phyloP scores from a whole-genome alignment of 371 early-diverging fungal species.

The Chytridium lagenaria region DNA sequence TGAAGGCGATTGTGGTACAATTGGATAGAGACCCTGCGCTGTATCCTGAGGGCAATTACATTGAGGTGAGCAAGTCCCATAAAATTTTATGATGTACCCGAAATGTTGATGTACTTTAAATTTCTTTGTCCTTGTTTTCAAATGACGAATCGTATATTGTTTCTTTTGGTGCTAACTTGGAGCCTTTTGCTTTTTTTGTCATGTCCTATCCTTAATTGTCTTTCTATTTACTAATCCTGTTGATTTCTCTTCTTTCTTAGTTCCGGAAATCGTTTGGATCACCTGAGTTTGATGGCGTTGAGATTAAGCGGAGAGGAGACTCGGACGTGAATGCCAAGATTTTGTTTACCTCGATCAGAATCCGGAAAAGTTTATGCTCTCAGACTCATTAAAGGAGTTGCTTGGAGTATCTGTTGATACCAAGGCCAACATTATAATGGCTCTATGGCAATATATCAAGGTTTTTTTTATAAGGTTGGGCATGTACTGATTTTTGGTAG shows the following conservation, averaged over 20 bases:
- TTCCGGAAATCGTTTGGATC: constrained; percentile 65
- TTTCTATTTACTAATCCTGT: background rate
- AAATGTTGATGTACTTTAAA: no score
- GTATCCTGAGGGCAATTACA: constrained; percentile 66
- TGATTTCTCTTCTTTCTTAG: constrained; percentile 24
- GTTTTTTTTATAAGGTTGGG: constrained; percentile 37
- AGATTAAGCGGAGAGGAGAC: constrained; percentile 89
- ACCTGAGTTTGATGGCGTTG: constrained; percentile 86
- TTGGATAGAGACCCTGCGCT: constrained; percentile 77
- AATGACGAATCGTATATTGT: no score
- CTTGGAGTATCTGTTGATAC: constrained; percentile 79
- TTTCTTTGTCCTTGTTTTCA: no score
- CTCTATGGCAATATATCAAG: constrained; percentile 96
- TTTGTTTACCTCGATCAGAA: constrained; percentile 75
- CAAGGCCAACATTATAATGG: constrained; percentile 77
- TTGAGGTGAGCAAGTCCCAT: constrained; percentile 62
- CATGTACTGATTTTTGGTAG: constrained; percentile 34
- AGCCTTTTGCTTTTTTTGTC: no score
- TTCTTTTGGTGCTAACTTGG: no score
- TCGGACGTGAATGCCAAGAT: constrained; percentile 81
- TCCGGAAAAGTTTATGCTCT: constrained; percentile 82
- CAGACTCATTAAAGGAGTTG: constrained; percentile 70
- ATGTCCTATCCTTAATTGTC: no score
- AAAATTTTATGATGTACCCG: background rate
- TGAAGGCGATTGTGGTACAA: constrained; percentile 80